These are phyloP conservation scores for Fragaria vesca DNA, from an alignment of 306 rosid species.

Conservation along the genomic window DNA sequence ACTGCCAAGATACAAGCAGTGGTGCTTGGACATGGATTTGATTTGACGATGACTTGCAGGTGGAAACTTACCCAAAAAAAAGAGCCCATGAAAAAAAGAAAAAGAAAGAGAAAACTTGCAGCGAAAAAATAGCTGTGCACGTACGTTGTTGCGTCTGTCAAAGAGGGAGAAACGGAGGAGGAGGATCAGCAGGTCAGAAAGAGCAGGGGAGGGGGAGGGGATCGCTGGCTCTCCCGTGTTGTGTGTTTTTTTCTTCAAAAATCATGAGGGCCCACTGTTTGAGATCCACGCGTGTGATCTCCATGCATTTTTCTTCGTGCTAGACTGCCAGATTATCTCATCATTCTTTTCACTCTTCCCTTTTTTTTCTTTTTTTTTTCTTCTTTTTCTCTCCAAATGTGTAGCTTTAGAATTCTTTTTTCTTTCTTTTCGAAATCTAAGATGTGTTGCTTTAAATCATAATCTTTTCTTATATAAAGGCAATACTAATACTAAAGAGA, in stretches of 20 bases:
- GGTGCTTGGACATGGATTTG: background rate
- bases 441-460: background rate
- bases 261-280: background rate
- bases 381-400: too few species aligned
- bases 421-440: background rate
- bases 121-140: background rate
- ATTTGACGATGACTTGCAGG: background rate
- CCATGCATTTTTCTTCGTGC: background rate
- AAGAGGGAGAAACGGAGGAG: background rate
- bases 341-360: background rate
- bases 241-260: background rate
- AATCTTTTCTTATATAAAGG: too few species aligned
- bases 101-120: too few species aligned
- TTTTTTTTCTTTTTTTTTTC: background rate
- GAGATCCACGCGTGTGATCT: background rate
- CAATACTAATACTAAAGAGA: too few species aligned
- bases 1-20: background rate
- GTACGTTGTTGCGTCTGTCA: background rate
- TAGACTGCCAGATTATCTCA: background rate
- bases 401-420: too few species aligned
- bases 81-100: too few species aligned
- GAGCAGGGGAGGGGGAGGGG: background rate
- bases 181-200: background rate
- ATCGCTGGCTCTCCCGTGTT: background rate
- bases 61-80: background rate